A percentile compares a stretch with the other conserved stretches of the same genome.
Evolutionary conservation across 768 basidiomycete genomes (phyloP).

Genomic region (Tremella yokohamensis): DNA sequence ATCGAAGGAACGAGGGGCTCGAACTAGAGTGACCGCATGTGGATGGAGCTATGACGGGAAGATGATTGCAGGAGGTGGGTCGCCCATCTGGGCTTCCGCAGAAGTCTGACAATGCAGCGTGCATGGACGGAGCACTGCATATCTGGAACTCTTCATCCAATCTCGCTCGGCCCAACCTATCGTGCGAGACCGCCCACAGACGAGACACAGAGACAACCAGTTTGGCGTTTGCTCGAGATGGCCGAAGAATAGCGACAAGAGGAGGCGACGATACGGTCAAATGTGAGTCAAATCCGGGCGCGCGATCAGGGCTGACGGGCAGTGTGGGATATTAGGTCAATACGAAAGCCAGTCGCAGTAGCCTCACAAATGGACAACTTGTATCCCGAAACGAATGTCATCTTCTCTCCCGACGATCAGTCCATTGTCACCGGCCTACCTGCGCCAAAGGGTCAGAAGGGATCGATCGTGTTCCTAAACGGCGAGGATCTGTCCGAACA

Average conservation of each 20-base stretch:
- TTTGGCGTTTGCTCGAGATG: constrained; percentile 82
- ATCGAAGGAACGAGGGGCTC: constrained; percentile 87
- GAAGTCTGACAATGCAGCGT: constrained; percentile 58
- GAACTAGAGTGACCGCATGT: constrained; percentile 85
- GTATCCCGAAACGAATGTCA: constrained; percentile 88
- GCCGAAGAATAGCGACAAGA: constrained; percentile 74
- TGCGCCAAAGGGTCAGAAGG: constrained; percentile 57
- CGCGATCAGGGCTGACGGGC: background rate
- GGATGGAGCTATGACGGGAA: constrained; percentile 86
- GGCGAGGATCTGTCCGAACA: constrained; percentile 65
- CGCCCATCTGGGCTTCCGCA: constrained; percentile 14
- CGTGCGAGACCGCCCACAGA: constrained; percentile 78
- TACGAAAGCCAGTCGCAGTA: constrained; percentile 81
- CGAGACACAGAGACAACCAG: constrained; percentile 85
- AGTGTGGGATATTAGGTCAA: constrained; percentile 94
- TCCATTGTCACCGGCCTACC: constrained; percentile 72
- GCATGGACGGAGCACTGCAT: constrained; percentile 85
- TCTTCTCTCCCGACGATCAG: constrained; percentile 92
- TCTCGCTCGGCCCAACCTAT: constrained; percentile 84
- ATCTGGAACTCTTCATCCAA: constrained; percentile 91
- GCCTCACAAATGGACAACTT: constrained; percentile 65
- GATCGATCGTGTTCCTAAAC: constrained; percentile 69
- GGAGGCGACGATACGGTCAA: constrained; percentile 92
- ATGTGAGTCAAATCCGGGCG: constrained; percentile 58
- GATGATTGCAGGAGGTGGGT: constrained; percentile 78